These are phyloP conservation scores for Silene uniflora DNA, from an alignment of 148 eudicot genomes.

Conservation along the genomic window DNA sequence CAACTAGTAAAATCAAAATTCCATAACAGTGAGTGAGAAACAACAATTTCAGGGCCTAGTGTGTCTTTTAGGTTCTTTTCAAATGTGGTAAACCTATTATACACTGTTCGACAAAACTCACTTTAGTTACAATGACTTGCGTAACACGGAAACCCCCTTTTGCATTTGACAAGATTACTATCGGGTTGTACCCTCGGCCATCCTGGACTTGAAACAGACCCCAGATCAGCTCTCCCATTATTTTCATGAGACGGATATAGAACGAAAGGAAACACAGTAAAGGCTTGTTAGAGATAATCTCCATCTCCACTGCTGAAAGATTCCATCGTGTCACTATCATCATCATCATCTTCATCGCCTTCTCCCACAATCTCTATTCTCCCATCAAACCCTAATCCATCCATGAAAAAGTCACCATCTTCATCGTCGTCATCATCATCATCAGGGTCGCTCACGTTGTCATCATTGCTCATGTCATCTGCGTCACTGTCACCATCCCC, in stretches of 20 bases:
- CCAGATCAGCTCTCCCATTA: background rate
- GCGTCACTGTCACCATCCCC: constrained; percentile 70
- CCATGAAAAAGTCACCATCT: constrained; percentile 60
- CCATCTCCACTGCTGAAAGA: constrained; percentile 79
- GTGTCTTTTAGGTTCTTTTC: background rate
- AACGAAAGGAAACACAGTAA: no score
- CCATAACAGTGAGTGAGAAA: background rate
- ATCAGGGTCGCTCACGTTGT: constrained; percentile 39
- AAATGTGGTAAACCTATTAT: background rate
- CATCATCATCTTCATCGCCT: constrained; percentile 70
- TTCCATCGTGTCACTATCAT: constrained; percentile 58
- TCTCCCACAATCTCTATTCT: constrained; percentile 68
- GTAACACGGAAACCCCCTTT: no score
- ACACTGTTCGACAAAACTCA: background rate
- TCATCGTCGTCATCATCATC: constrained; percentile 63
- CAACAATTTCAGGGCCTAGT: background rate
- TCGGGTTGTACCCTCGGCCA: background rate
- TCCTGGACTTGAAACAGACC: background rate
- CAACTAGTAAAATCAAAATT: no score
- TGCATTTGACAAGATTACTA: background rate
- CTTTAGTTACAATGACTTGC: background rate
- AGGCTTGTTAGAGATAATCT: constrained; percentile 27
- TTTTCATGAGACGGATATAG: no score
- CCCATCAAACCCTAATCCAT: constrained; percentile 44
- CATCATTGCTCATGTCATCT: constrained; percentile 59